Conservation (phyloP, 306 rosid species). For the Dalbergia cochinchinensis region DNA sequence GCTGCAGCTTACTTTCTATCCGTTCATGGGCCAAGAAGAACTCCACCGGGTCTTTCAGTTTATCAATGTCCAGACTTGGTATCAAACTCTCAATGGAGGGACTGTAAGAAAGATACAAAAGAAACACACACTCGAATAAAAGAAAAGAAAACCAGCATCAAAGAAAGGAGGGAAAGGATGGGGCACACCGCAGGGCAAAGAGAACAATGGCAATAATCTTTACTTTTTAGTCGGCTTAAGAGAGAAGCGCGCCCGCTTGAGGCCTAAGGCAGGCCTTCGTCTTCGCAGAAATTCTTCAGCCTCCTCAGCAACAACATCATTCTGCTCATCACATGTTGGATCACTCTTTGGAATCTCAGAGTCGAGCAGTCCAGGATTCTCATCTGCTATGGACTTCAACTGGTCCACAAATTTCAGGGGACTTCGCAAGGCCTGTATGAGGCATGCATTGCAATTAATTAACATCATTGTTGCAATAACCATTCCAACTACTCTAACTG, state of each 20-base stretch:
- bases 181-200: neutral
- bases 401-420: slow-evolving; percentile 59
- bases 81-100: slow-evolving; percentile 61
- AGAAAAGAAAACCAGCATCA: neutral
- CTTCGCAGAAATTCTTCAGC: slow-evolving; percentile 61
- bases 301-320: slow-evolving; percentile 41
- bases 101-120: slow-evolving; percentile 49
- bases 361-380: slow-evolving; percentile 38
- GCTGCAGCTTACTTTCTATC: slow-evolving; percentile 65
- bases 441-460: neutral
- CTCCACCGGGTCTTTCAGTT: slow-evolving; percentile 67
- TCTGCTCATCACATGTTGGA: slow-evolving; percentile 34
- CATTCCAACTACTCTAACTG: neutral
- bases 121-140: slow-evolving; percentile 19
- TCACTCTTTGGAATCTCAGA: slow-evolving; percentile 37
- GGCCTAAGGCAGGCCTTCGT: slow-evolving; percentile 79
- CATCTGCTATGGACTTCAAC: slow-evolving; percentile 54
- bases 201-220: neutral
- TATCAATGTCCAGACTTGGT: slow-evolving; percentile 60
- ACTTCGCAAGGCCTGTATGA: slow-evolving; percentile 59
- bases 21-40: slow-evolving; percentile 73
- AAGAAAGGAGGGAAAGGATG: neutral
- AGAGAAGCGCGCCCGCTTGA: slow-evolving; percentile 72
- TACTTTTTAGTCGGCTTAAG: slow-evolving; percentile 67
- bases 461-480: slow-evolving; percentile 2